Evolutionary conservation across 1,284 basidiomycete species (phyloP).

Genomic region (Salmacisia buchloeana): DNA sequence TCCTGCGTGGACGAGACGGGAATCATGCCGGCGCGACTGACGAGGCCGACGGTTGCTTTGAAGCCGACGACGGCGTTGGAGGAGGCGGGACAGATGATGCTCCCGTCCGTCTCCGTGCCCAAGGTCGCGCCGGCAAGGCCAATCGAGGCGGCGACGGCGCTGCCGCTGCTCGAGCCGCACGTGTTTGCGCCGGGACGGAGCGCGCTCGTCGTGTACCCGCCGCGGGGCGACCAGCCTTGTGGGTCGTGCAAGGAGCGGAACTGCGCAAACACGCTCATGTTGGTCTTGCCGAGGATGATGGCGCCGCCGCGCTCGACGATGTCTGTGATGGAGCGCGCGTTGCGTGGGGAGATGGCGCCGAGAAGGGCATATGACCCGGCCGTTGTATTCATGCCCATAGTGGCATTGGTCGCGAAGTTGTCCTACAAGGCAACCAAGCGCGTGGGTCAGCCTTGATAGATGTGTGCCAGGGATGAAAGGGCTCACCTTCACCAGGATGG

Average conservation of each 20-base stretch:
- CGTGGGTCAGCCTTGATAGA: neutral
- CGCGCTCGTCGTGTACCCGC: constrained; percentile 61
- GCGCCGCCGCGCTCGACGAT: constrained; percentile 59
- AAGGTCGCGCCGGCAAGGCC: constrained; percentile 61
- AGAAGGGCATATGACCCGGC: constrained; percentile 55
- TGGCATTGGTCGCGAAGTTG: constrained; percentile 61
- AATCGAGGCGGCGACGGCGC: constrained; percentile 61
- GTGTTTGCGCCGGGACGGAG: constrained; percentile 63
- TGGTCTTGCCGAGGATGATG: constrained; percentile 59
- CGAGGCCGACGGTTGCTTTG: constrained; percentile 27
- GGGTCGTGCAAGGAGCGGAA: constrained; percentile 57
- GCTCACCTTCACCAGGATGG: constrained; percentile 60
- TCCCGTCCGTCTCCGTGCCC: constrained; percentile 59
- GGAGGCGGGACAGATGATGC: constrained; percentile 25
- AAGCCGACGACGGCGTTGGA: constrained; percentile 29
- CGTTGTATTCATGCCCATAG: constrained; percentile 62
- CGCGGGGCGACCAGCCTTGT: constrained; percentile 64
- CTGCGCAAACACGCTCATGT: constrained; percentile 48
- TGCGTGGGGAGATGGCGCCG: constrained; percentile 58
- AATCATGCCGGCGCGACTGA: constrained; percentile 22
- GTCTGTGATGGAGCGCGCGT: constrained; percentile 61
- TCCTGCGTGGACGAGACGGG: constrained; percentile 25
- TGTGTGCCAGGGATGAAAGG: too few relatives aligned
- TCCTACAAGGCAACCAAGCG: constrained; percentile 48
- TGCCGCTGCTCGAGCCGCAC: constrained; percentile 64